Base-by-base conservation (phyloP, 306 rosid species). In the Crataegus laevigata region DNA sequence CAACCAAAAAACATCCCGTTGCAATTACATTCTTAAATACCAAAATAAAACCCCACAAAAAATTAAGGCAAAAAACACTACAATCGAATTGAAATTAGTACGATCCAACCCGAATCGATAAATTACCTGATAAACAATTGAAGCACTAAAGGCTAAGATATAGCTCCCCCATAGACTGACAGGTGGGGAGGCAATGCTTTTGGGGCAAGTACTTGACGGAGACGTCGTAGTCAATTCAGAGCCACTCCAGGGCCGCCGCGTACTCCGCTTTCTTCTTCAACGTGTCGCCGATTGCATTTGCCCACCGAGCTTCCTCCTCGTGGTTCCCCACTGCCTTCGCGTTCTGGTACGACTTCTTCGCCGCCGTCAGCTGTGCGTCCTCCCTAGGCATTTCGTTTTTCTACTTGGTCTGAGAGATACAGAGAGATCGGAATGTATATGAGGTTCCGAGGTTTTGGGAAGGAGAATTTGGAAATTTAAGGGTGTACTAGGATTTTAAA, bases 271-370 rank as follows among this genome's bases (percentile, higher is more conserved):
- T 82, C 74, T 85, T 85, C 88, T 90, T 91, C 42, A 85, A 74
- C 13, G 85, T 82, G 72, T 94, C 81, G 9, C 91, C 93, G 75
- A 91, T 80, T 79, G 90, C 83, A 79, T 94, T 94, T 1, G 98
- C 98, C 96, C 97, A 94, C 19, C 88, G 88, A 0, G 97, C 98
- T 81, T 90, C 96, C 87, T 94, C 98, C 50, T 87, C 85, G 72
- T 82, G 93, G 84, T 90, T 94, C 7, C 96, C 96, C 73, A 78
- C 89, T 14, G 30, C 84, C 79, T 79, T 89, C 8, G 98, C 93
- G 78, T 66, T 85, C 69, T 62, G 78, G 84, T 87, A 94, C 10
- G 94, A 80, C 28, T 69, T 54, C 81, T 86, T 90, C 79, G 97
- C 97, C 32, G 86, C 69, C 32, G 74, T 88, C 26, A 94, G 71